Base-by-base conservation (phyloP, 2,329 filamentous ascomycete species). In the Trichoderma atroviride region DNA sequence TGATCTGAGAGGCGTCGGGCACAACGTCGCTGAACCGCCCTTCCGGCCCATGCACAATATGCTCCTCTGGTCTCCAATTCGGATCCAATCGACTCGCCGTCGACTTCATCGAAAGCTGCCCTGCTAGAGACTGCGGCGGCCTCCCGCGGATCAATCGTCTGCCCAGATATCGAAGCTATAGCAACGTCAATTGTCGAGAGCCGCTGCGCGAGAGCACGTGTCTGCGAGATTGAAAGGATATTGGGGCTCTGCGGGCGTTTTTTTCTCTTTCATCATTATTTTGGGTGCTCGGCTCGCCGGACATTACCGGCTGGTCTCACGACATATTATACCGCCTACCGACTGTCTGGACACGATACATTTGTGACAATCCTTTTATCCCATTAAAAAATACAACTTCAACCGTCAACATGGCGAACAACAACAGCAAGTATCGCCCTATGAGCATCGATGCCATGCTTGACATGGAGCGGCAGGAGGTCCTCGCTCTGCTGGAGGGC, bases 401-500 rank as follows among this genome's bases (percentile, higher is more conserved):
- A 10, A 37, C 56, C 70, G 66, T 67, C 74, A 75, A 63, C 70
- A 81, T 81, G 79, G 76, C 79, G 70, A 76, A 71, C 47, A 72
- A 74, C 43, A 72, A 75, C 64, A 76, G 73, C 11, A 57, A 65
- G 29, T 72, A 76, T 61, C 79, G 81, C 62, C 82, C 83, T 24
- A 93, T 93, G 90, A 93, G 91, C 76, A 87, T 94, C 76, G 92
- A 93, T 81, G 87, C 90, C 60, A 88, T 90, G 73, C 84, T 94
- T 72, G 92, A 94, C 77, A 90, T 93, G 82, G 92, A 95, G 83
- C 87, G 91, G 71, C 84, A 85, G 72, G 91, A 93, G 80, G 89
- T 94, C 50, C 83, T 93, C 73, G 89, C 88, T 59, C 82, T 93
- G 71, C 83, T 93, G 53, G 89, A 91, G 78, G 85, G 85, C 56